A percentile compares a stretch with the other conserved stretches of the same genome.
Evolutionary conservation across 2,329 filamentous ascomycete genomes (phyloP).

Genomic region (Neurospora sp.): DNA sequence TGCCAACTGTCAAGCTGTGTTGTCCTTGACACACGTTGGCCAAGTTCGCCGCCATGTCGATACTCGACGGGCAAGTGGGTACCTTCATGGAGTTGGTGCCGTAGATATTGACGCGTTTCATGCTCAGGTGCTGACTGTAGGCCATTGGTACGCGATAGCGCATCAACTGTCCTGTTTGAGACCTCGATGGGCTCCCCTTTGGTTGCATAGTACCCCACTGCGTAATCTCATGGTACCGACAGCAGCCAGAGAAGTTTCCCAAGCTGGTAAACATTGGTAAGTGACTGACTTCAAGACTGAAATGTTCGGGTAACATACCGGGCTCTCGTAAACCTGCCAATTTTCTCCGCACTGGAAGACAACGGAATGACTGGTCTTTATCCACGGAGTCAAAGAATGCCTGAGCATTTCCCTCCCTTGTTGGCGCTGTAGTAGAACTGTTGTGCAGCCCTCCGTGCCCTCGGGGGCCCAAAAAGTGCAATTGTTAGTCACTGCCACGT

Average conservation of each 20-base stretch:
- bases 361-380: neutral
- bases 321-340: neutral
- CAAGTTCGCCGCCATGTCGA: neutral
- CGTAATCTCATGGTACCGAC: neutral
- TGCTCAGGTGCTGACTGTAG: neutral
- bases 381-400: neutral
- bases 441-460: neutral
- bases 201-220: neutral
- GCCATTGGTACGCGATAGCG: neutral
- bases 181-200: neutral
- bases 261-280: neutral
- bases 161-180: neutral
- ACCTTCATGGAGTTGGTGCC: neutral
- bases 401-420: neutral
- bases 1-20: neutral
- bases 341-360: neutral
- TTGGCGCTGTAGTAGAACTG: neutral
- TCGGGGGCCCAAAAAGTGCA: neutral
- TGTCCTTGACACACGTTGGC: neutral
- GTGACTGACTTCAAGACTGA: neutral
- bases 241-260: neutral
- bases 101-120: neutral
- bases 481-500: neutral
- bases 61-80: neutral
- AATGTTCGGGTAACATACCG: neutral